These are phyloP conservation scores for Botrytis hyacinthi DNA, from an alignment of 2,329 filamentous ascomycete species.

Conservation along the genomic window DNA sequence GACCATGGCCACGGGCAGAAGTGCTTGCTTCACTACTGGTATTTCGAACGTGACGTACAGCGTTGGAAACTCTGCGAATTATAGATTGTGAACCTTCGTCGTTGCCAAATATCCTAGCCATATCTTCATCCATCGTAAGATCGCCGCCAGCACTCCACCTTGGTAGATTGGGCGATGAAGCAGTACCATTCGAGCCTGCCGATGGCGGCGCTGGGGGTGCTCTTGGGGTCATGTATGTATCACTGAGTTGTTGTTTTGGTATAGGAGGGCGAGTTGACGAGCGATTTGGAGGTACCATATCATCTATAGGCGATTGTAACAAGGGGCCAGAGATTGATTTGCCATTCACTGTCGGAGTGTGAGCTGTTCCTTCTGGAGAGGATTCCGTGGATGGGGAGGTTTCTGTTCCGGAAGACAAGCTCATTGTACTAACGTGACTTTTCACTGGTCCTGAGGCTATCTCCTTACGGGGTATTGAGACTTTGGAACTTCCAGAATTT, in stretches of 20 bases:
- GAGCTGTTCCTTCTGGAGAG: slow-evolving; percentile 36
- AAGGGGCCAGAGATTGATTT: slow-evolving; percentile 37
- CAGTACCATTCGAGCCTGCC: slow-evolving; percentile 41
- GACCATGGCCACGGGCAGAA: slow-evolving; percentile 50
- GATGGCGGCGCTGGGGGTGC: slow-evolving; percentile 37
- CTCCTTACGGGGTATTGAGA: slow-evolving; percentile 63
- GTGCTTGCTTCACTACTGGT: slow-evolving; percentile 70
- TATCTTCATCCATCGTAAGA: slow-evolving; percentile 93
- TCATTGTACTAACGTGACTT: slow-evolving; percentile 31
- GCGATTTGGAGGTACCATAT: slow-evolving; percentile 33
- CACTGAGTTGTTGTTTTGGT: slow-evolving; percentile 43
- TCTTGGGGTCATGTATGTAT: slow-evolving; percentile 40
- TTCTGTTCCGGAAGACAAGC: slow-evolving; percentile 34
- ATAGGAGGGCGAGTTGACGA: slow-evolving; percentile 40
- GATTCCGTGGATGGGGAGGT: slow-evolving; percentile 37
- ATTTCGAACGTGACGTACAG: slow-evolving; percentile 79
- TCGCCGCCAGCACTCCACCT: slow-evolving; percentile 78
- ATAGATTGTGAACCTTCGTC: slow-evolving; percentile 78
- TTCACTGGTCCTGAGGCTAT: slow-evolving; percentile 38
- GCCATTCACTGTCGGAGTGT: slow-evolving; percentile 38
- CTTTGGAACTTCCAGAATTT: slow-evolving; percentile 51
- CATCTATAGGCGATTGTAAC: slow-evolving; percentile 31
- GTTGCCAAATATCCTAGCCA: slow-evolving; percentile 78
- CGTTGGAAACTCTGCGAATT: slow-evolving; percentile 85
- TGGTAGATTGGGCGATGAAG: slow-evolving; percentile 64